Percentiles rank a stretch among this genome's conserved stretches.
phyloP scores from a whole-genome alignment of 805 yeast genomes.

The Candida dajiaensis region DNA sequence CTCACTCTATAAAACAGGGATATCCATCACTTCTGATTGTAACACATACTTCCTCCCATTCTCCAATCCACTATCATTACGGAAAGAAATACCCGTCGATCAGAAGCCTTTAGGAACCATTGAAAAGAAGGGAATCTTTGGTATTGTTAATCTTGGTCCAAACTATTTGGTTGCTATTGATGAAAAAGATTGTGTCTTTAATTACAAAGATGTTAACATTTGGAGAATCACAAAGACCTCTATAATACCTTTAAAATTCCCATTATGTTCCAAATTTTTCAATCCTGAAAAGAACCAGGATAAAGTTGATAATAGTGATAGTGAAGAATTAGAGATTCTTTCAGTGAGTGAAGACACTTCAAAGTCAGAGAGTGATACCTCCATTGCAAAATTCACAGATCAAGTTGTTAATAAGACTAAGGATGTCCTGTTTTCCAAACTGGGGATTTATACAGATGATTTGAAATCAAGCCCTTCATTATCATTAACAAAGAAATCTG shows the following conservation, averaged over 20 bases:
- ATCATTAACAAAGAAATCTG: constrained; percentile 12
- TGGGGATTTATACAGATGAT: constrained; percentile 23
- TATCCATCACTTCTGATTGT: constrained; percentile 2
- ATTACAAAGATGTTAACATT: constrained; percentile 10
- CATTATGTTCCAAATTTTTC: constrained; percentile 15
- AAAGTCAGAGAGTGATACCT: not conserved
- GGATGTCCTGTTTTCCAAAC: constrained; percentile 20
- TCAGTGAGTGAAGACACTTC: not conserved
- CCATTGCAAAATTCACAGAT: not conserved
- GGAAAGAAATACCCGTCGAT: not conserved
- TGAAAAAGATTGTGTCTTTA: constrained; percentile 12
- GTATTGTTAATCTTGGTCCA: constrained; percentile 20
- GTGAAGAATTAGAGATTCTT: not conserved
- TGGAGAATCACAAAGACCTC: constrained; percentile 15
- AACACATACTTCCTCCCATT: constrained; percentile 6
- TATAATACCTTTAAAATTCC: constrained; percentile 20
- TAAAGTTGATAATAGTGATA: not conserved
- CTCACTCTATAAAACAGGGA: constrained; percentile 10
- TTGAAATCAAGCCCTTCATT: constrained; percentile 22
- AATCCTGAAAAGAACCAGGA: constrained; percentile 1
- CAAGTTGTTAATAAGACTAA: constrained; percentile 12
- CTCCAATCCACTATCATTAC: not conserved
- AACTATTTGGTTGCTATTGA: constrained; percentile 19
- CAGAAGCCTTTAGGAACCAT: constrained; percentile 5
- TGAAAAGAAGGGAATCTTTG: constrained; percentile 14